These are phyloP conservation scores for Melanogaster broomeanus DNA, from an alignment of 768 basidiomycete genomes.

Conservation along the genomic window DNA sequence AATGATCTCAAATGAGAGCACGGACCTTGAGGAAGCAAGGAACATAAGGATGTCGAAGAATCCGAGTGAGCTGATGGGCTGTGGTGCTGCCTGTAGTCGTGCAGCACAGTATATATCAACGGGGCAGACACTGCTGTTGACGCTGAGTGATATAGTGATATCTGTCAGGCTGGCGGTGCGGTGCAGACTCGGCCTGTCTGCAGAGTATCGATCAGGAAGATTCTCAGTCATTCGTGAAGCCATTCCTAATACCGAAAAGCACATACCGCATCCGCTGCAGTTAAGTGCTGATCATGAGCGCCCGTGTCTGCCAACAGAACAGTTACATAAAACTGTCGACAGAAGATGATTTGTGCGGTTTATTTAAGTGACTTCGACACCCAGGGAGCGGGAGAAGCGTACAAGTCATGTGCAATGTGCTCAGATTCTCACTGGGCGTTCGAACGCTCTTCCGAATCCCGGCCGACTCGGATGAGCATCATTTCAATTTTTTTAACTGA, in stretches of 20 bases:
- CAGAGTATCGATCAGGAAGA: neutral
- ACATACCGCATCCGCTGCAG: neutral
- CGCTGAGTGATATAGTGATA: slow-evolving; percentile 32
- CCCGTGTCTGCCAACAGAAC: too few relatives aligned
- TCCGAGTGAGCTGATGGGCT: slow-evolving; percentile 40
- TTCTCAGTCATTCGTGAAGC: too few relatives aligned
- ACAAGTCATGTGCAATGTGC: neutral
- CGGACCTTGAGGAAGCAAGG: slow-evolving; percentile 32
- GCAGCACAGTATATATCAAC: slow-evolving; percentile 46
- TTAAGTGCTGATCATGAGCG: too few relatives aligned
- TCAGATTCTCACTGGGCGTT: too few relatives aligned
- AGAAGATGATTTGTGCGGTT: too few relatives aligned
- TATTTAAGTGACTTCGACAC: too few relatives aligned
- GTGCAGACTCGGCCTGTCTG: too few relatives aligned
- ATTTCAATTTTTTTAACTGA: too few relatives aligned
- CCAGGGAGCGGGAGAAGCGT: too few relatives aligned
- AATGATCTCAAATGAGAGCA: slow-evolving; percentile 39
- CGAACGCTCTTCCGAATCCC: too few relatives aligned
- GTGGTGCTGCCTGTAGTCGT: slow-evolving; percentile 41
- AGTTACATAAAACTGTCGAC: too few relatives aligned
- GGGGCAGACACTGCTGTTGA: slow-evolving; percentile 45
- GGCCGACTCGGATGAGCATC: too few relatives aligned
- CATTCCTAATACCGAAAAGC: neutral
- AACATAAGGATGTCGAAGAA: slow-evolving; percentile 40
- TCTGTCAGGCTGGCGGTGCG: neutral